Evolutionary conservation across 306 rosid genomes (phyloP), one percentile per base, ranked within the genome.

Genomic region (Glycyrrhiza uralensis): DNA sequence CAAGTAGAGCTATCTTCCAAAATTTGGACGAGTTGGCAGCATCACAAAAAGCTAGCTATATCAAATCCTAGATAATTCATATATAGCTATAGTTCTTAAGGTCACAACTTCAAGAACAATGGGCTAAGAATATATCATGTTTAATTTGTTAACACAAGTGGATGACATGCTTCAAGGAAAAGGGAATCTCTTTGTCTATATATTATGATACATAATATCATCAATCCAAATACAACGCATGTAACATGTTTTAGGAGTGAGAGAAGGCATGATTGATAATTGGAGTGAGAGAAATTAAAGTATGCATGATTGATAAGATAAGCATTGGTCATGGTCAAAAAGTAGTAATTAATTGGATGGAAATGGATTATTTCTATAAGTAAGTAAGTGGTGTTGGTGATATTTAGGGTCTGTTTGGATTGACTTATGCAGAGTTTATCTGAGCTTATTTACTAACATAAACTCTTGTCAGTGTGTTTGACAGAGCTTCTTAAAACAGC

Each of bases 241-340:
- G 77, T n/a, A n/a, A n/a, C 66, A 78, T 63, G 77, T 20, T 12
- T 66, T 55, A 29, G 12, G 79, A 66, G 59, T 55, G 10, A 7
- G 49, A 47, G 36, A 32, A 50, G 23, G 41, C 47, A 60, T 18
- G 46, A 12, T 15, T 44, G 23, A 28, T 45, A 63, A 65, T 14
- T 26, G 15, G 46, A 41, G 45, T 39, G 45, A 36, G 15, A 41
- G 46, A 41, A 0, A 41, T 36, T 36, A 41, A 41, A 13, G n/a
- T n/a, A n/a, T n/a, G n/a, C 46, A 12, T 12, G 15, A 41, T 41
- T 41, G 46, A 41, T 13, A 41, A 12, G 46, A 41, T 15, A 41
- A 41, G 46, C 15, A 41, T 41, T 41, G 51, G 51, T 63, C 69
- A 63, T 18, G 32, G 69, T 63, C 69, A 72, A 72, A 72, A 72